Evolutionary conservation across 805 yeast genomes (phyloP), one percentile per base, ranked within the genome.

Genomic region (Barnettozyma vustinii): DNA sequence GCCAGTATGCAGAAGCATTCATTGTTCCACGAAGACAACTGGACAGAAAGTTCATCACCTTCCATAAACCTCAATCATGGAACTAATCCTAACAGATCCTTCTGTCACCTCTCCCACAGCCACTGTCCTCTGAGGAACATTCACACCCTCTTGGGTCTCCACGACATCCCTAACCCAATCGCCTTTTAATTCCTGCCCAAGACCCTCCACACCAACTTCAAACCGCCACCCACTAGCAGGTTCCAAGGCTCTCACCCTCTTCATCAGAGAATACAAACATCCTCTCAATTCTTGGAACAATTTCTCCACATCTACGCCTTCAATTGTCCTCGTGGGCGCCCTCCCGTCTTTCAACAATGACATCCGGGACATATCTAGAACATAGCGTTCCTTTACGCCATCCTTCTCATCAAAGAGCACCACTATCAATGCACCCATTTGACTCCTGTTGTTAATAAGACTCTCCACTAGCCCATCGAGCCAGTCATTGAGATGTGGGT

Each of bases 381-480:
- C 63, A 56, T 74, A 80, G 26, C 77, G 62, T 47, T 71, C 76
- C 5, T 55, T 46, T 12, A 72, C 67, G 9, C 23, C 10, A 4
- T 8, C 36, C n/a, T 18, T 41, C 73, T 60, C n/a, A 79, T 54
- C 5, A 65, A 55, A 5, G 15, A 76, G 52, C 32, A 64, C 63
- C 23, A 62, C 62, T 9, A 30, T 21, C 16, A 1, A 72, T 58
- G 26, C 45, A 35, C 42, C 33, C 53, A 13, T 70, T 3, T 23
- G 19, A 5, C 35, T 13, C 16, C 41, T 4, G 18, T 42, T 32
- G 5, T 30, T 13, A 0, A 44, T 40, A 13, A 60, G 45, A 3
- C 55, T 43, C 2, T 16, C 45, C 2, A 48, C 30, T 6, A 48
- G 20, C 6, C 41, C 47, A 9, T 47, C 45, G 3, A 52, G 40